Base-by-base conservation (phyloP, 1,284 basidiomycete genomes). In the Phellopilus nigrolimitatus region DNA sequence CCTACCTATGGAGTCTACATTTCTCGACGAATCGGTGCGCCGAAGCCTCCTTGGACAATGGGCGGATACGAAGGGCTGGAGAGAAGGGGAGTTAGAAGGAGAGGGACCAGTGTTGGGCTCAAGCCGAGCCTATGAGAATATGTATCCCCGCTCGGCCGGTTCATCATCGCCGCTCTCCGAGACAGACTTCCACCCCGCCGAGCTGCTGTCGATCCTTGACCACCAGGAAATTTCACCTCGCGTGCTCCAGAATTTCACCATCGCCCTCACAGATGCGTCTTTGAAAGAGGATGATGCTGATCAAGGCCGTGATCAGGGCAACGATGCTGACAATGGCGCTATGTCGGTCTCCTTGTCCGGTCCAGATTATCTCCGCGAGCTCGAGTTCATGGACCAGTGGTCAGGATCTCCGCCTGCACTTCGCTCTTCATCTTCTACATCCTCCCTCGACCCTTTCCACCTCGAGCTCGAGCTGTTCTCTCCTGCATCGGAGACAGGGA, bases 371-470 rank as follows among this genome's bases (percentile, higher is more conserved):
- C 9, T 48, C 8, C 40, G 43, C 17, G 31, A 49, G 9, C 34
- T 43, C 27, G 41, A 53, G 24, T 48, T 48, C 13, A 15, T 43
- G 15, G 46, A 53, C 28, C 15, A 33, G 8, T 53, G 51, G 51
- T 48, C n/a, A n/a, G n/a, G n/a, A n/a, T n/a, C 51, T 15, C 51
- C 51, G 1, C 51, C 51, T 5, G 40, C 51, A 42, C 51, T 53
- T 3, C 51, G 40, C 10, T 43, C 51, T 8, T 48, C 51, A 4
- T 53, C 51, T 6, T 53, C 51, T 10, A 17, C 51, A 6, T 49
- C 51, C 13, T 44, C 51, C 12, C 21, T 43, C 8, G 46, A 49
- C 36, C 38, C 44, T 2, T 52, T 52, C 28, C 34, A 52, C 28
- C 44, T 52, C 3, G 45, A n/a, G n/a, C n/a, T n/a, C n/a, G n/a